Conservation (phyloP, 1,139 yeast genomes). For the Tardiomyces depauwii region DNA sequence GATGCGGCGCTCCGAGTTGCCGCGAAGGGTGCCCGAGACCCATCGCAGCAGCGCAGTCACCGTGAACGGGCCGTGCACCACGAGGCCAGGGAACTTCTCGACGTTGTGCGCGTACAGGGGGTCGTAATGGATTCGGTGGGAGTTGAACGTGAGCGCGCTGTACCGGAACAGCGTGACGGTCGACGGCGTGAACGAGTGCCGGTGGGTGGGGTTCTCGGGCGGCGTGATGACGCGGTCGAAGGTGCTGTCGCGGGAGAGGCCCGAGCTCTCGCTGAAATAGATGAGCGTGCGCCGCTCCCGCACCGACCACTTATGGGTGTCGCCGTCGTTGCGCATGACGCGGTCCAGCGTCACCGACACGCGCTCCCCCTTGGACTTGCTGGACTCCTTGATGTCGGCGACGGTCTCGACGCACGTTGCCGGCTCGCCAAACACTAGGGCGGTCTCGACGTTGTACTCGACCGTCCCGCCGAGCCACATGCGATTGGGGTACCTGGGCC, state of each 20-base stretch:
- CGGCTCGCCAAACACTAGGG: slow-evolving; percentile 27
- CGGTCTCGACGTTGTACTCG: slow-evolving; percentile 26
- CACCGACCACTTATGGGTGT: slow-evolving; percentile 16
- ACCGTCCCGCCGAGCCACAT: slow-evolving; percentile 77
- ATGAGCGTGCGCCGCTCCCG: slow-evolving; percentile 21
- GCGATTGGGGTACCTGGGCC: slow-evolving; percentile 39
- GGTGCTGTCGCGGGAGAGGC: slow-evolving; percentile 3
- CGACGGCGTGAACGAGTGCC: slow-evolving; percentile 20
- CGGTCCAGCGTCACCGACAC: slow-evolving; percentile 23
- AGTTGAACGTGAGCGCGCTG: slow-evolving; percentile 65
- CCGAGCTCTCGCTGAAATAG: slow-evolving; percentile 19
- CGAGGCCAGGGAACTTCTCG: slow-evolving; percentile 51
- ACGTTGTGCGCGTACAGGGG: slow-evolving; percentile 34
- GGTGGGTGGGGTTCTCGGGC: slow-evolving; percentile 6
- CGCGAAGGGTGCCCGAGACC: slow-evolving; percentile 14
- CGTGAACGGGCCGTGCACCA: slow-evolving; percentile 78
- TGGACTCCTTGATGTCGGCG: slow-evolving; percentile 10
- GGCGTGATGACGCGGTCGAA: slow-evolving; percentile 1
- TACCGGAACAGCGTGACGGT: slow-evolving; percentile 39
- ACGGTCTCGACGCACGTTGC: slow-evolving; percentile 19
- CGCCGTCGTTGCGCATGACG: slow-evolving; percentile 12
- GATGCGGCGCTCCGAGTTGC: slow-evolving; percentile 12
- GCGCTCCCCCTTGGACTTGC: slow-evolving; percentile 3
- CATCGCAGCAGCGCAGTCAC: slow-evolving; percentile 48
- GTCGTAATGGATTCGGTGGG: slow-evolving; percentile 77